A percentile compares a stretch with the other conserved stretches of the same genome.
phyloP scores from a whole-genome alignment of 208 protist genomes.

The Trypanosoma brucei region DNA sequence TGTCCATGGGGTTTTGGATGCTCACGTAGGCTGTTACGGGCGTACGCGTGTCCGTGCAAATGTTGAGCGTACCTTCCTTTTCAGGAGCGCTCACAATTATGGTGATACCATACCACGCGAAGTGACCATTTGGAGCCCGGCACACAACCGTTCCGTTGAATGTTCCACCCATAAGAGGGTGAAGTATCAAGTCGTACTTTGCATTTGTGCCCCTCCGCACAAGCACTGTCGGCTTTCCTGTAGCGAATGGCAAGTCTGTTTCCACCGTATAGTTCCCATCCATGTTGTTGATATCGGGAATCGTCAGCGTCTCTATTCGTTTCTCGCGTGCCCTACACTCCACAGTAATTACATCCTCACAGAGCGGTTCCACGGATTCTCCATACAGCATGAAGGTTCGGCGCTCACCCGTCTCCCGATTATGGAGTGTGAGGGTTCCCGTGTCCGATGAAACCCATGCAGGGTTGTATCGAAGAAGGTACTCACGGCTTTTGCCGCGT shows the following conservation, averaged over 20 bases:
- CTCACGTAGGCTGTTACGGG: slow-evolving; percentile 82
- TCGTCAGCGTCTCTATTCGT: slow-evolving; percentile 42
- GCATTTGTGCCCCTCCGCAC: slow-evolving; percentile 44
- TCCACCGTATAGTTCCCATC: slow-evolving; percentile 80
- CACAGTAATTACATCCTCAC: slow-evolving; percentile 74
- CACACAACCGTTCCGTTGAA: slow-evolving; percentile 85
- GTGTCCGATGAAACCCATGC: slow-evolving; percentile 60
- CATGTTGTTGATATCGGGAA: slow-evolving; percentile 66
- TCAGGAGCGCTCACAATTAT: slow-evolving; percentile 76
- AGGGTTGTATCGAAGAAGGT: slow-evolving; percentile 86
- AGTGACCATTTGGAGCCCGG: slow-evolving; percentile 65
- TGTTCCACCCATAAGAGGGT: slow-evolving; percentile 76
- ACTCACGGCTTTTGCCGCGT: slow-evolving; percentile 57
- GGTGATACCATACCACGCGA: slow-evolving; percentile 89
- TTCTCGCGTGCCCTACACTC: slow-evolving; percentile 80
- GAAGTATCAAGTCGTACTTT: slow-evolving; percentile 74
- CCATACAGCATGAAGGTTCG: slow-evolving; percentile 83
- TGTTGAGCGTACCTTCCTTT: slow-evolving; percentile 79
- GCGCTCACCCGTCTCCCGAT: slow-evolving; percentile 79
- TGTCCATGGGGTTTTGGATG: slow-evolving; percentile 79
- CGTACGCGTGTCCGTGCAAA: slow-evolving; percentile 76
- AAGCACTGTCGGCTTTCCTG: slow-evolving; percentile 53
- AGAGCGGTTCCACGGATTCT: slow-evolving; percentile 83
- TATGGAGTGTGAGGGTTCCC: slow-evolving; percentile 80
- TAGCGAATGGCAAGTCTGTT: slow-evolving; percentile 81